A percentile compares a stretch with the other conserved stretches of the same genome.
Conservation (phyloP, 2,329 filamentous ascomycete species). For the Furcasterigmium furcatum region DNA sequence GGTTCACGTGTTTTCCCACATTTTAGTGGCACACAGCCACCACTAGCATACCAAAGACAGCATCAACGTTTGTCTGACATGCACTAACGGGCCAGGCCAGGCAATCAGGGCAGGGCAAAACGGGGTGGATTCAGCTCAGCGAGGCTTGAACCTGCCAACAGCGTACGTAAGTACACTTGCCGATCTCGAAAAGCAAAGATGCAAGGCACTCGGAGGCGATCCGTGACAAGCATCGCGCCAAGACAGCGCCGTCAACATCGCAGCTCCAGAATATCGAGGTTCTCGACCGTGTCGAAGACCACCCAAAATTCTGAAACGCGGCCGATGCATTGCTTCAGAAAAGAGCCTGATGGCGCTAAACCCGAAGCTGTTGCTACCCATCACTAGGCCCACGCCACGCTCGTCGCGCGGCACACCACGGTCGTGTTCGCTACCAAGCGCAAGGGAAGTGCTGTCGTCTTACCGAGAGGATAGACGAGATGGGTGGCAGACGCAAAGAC, state of each 20-base stretch:
- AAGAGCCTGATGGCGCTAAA: constrained; percentile 21
- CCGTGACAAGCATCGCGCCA: not conserved
- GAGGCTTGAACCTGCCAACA: too few species aligned
- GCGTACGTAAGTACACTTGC: not conserved
- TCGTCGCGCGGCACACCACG: not conserved
- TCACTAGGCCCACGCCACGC: not conserved
- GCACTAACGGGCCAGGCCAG: too few species aligned
- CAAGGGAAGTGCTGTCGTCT: too few species aligned
- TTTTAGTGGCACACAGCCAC: too few species aligned
- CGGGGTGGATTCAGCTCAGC: too few species aligned
- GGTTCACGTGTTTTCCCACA: too few species aligned
- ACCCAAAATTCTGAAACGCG: constrained; percentile 44
- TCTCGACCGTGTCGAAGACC: constrained; percentile 15
- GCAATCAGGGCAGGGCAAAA: too few species aligned
- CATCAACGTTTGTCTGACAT: too few species aligned
- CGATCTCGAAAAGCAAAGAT: not conserved
- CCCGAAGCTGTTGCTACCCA: not conserved
- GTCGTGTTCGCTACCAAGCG: not conserved
- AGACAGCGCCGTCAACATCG: constrained; percentile 13
- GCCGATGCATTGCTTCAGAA: constrained; percentile 48
- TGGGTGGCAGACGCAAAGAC: too few species aligned
- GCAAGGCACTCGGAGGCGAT: constrained; percentile 2
- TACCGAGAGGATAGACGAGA: too few species aligned
- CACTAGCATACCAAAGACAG: too few species aligned
- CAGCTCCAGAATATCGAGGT: constrained; percentile 4